Evolutionary conservation across 2,329 filamentous ascomycete species (phyloP).

Genomic region (Botrytis porri): DNA sequence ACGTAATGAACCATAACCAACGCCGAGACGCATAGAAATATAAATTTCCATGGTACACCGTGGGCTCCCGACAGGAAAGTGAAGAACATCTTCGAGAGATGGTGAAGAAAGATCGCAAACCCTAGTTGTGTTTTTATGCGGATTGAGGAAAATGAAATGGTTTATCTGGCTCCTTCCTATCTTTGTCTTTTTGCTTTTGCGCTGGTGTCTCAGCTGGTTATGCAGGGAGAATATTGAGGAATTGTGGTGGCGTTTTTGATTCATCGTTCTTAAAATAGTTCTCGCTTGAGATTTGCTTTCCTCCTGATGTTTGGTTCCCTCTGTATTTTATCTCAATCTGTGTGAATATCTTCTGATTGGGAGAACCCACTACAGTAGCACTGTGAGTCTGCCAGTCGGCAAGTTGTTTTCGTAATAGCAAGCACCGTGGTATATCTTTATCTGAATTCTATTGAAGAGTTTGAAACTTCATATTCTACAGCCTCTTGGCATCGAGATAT

Average conservation of each 20-base stretch:
- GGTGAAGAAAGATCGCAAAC: neutral
- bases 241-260: slow-evolving; percentile 12
- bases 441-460: neutral
- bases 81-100: slow-evolving; percentile 9
- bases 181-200: neutral
- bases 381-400: neutral
- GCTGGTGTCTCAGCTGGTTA: neutral
- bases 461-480: too few relatives aligned
- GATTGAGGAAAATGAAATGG: neutral
- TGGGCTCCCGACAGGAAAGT: slow-evolving; percentile 7
- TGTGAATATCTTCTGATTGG: neutral
- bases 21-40: slow-evolving; percentile 6
- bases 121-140: neutral
- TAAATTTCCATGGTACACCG: slow-evolving; percentile 18
- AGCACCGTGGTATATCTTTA: neutral
- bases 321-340: neutral
- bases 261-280: neutral
- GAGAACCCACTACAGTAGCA: neutral
- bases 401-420: too few relatives aligned
- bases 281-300: slow-evolving; percentile 10
- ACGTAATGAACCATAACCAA: slow-evolving; percentile 16
- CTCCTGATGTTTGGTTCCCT: neutral
- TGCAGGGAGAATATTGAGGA: slow-evolving; percentile 9
- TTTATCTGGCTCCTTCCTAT: slow-evolving; percentile 4
- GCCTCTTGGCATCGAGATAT: too few relatives aligned